Evolutionary conservation across 768 basidiomycete genomes (phyloP).

Genomic region (Pisolithus microcarpus): DNA sequence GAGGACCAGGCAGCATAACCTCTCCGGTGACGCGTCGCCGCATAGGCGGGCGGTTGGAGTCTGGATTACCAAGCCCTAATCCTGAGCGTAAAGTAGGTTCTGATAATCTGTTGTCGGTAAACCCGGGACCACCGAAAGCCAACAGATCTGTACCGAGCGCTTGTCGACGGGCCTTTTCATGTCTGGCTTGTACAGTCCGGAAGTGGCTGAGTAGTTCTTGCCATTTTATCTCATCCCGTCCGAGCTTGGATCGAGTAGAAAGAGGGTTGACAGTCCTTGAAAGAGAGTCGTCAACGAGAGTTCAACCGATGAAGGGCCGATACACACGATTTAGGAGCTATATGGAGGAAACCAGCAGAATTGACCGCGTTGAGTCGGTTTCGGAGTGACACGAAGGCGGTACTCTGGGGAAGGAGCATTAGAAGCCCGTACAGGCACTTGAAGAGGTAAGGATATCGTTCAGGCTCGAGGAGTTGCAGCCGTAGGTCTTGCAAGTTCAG

Average conservation of each 20-base stretch:
- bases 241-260: constrained; percentile 65
- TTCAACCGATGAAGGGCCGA: neutral
- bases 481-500: constrained; percentile 53
- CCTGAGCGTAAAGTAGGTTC: constrained; percentile 12
- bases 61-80: constrained; percentile 3
- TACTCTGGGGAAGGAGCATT: constrained; percentile 96
- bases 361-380: constrained; percentile 94
- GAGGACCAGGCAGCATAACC: constrained; percentile 22
- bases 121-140: constrained; percentile 38
- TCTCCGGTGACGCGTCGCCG: constrained; percentile 57
- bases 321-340: constrained; percentile 77
- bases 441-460: constrained; percentile 92
- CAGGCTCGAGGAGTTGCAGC: constrained; percentile 92
- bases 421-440: constrained; percentile 96
- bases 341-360: constrained; percentile 88
- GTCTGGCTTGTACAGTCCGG: constrained; percentile 78
- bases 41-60: constrained; percentile 36
- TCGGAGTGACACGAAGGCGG: constrained; percentile 88
- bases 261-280: constrained; percentile 28
- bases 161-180: constrained; percentile 85
- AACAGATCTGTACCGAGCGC: constrained; percentile 59
- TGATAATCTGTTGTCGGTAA: constrained; percentile 31
- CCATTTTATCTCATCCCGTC: constrained; percentile 95
- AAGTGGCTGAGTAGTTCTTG: constrained; percentile 90
- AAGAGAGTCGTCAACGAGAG: constrained; percentile 6